Conservation (phyloP, 2,329 filamentous ascomycete genomes). For the Rutstroemia sp. region DNA sequence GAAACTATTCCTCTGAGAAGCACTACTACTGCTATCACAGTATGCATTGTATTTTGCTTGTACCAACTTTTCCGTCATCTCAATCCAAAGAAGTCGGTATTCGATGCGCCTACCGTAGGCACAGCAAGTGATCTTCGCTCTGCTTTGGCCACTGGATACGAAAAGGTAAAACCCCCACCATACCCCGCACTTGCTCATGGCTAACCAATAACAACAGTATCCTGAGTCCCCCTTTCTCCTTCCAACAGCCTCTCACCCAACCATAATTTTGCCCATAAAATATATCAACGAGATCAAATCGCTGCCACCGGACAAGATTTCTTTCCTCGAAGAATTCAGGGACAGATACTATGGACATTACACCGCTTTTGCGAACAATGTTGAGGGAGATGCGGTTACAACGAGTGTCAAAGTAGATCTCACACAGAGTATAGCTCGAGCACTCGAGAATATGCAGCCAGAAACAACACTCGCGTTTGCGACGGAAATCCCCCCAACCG, state of each 20-base stretch:
- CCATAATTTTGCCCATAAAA: slow-evolving; percentile 1
- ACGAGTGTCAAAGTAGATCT: slow-evolving; percentile 19
- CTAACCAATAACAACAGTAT: neutral
- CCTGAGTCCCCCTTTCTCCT: neutral
- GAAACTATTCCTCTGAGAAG: neutral
- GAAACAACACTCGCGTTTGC: slow-evolving; percentile 19
- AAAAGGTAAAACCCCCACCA: neutral
- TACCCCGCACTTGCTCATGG: neutral
- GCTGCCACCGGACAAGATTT: neutral
- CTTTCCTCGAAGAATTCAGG: slow-evolving; percentile 1
- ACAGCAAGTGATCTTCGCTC: neutral
- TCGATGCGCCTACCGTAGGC: neutral
- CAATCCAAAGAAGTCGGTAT: neutral
- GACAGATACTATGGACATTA: slow-evolving; percentile 5
- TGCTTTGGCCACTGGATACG: neutral
- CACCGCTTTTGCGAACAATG: neutral
- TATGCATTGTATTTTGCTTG: neutral
- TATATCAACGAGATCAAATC: slow-evolving; percentile 7
- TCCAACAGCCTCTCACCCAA: neutral
- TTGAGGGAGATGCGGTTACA: neutral
- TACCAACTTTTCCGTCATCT: neutral
- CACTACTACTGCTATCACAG: neutral
- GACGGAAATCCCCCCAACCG: slow-evolving; percentile 12
- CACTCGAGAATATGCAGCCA: slow-evolving; percentile 19
- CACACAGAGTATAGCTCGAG: slow-evolving; percentile 18